A percentile compares a stretch with the other conserved stretches of the same genome.
Conservation (phyloP, 2,329 filamentous ascomycete genomes). For the Fusarium haematococcum region DNA sequence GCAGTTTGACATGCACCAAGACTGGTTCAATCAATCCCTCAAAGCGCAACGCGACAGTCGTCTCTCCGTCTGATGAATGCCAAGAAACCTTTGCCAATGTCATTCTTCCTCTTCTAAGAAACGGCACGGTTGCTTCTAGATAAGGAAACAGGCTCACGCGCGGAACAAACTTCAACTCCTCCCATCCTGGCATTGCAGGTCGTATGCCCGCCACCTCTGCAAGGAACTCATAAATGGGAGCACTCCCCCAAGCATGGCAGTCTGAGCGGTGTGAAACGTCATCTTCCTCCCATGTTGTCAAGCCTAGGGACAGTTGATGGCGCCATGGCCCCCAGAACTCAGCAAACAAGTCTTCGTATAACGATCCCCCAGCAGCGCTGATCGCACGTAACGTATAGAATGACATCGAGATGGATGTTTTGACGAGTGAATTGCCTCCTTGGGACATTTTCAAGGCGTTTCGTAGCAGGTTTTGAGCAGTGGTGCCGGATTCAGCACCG, state of each 20-base stretch:
- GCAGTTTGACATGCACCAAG: no score
- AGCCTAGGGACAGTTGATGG: conserved; percentile 22
- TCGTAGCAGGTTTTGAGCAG: not conserved
- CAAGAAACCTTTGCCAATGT: no score
- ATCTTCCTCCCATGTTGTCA: conserved; percentile 43
- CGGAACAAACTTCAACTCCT: not conserved
- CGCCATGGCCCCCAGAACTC: not conserved
- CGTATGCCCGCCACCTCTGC: not conserved
- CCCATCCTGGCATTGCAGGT: not conserved
- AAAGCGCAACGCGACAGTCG: no score
- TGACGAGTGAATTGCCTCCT: not conserved
- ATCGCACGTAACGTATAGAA: no score
- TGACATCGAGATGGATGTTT: no score
- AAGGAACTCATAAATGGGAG: conserved; percentile 30
- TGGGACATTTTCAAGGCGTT: no score
- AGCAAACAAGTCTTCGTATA: not conserved
- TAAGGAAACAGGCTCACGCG: no score
- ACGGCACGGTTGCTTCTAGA: no score
- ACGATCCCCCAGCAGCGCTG: no score
- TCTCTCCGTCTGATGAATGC: no score
- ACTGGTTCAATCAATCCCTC: no score
- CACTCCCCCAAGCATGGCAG: conserved; percentile 39
- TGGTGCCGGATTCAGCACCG: not conserved
- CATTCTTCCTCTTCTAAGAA: no score
- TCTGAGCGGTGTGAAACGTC: conserved; percentile 33